A percentile compares a stretch with the other conserved stretches of the same genome.
phyloP scores from a whole-genome alignment of 768 basidiomycete genomes.

The Boletellus emodensis region DNA sequence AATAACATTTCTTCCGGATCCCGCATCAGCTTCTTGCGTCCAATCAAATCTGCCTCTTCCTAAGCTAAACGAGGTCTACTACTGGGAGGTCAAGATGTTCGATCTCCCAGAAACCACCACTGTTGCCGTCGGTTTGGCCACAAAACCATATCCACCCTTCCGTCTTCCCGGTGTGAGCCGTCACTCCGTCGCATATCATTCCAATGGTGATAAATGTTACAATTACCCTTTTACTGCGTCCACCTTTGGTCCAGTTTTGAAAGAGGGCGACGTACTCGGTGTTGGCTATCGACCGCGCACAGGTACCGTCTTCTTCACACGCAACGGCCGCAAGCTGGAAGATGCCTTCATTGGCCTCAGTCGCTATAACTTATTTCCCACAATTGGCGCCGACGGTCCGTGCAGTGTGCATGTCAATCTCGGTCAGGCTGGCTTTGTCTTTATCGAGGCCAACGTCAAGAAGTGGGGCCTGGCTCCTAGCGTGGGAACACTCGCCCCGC shows the following conservation, averaged over 20 bases:
- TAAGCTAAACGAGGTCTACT: slow-evolving; percentile 98
- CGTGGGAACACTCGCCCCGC: slow-evolving; percentile 94
- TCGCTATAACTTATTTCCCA: slow-evolving; percentile 93
- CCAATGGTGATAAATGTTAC: slow-evolving; percentile 94
- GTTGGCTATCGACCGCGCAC: slow-evolving; percentile 94
- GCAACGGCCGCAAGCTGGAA: slow-evolving; percentile 95
- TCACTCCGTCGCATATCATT: slow-evolving; percentile 92
- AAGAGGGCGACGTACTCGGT: slow-evolving; percentile 94
- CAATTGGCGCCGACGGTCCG: slow-evolving; percentile 93
- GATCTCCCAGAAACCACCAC: slow-evolving; percentile 86
- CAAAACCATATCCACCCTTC: slow-evolving; percentile 96
- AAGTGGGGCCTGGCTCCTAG: slow-evolving; percentile 99
- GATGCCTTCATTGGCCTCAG: slow-evolving; percentile 92
- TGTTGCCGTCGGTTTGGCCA: slow-evolving; percentile 91
- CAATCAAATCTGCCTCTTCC: slow-evolving; percentile 96
- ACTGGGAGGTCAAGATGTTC: slow-evolving; percentile 99
- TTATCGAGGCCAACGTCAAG: slow-evolving; percentile 99
- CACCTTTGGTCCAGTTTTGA: slow-evolving; percentile 78
- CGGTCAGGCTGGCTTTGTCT: slow-evolving; percentile 97
- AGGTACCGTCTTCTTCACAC: slow-evolving; percentile 98
- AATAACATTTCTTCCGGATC: slow-evolving; percentile 96
- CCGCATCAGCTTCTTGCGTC: slow-evolving; percentile 89
- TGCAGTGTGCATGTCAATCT: slow-evolving; percentile 97
- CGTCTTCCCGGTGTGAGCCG: slow-evolving; percentile 82
- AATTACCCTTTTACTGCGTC: slow-evolving; percentile 91